Conservation (phyloP, 805 yeast genomes). For the Candida silvicultrix region DNA sequence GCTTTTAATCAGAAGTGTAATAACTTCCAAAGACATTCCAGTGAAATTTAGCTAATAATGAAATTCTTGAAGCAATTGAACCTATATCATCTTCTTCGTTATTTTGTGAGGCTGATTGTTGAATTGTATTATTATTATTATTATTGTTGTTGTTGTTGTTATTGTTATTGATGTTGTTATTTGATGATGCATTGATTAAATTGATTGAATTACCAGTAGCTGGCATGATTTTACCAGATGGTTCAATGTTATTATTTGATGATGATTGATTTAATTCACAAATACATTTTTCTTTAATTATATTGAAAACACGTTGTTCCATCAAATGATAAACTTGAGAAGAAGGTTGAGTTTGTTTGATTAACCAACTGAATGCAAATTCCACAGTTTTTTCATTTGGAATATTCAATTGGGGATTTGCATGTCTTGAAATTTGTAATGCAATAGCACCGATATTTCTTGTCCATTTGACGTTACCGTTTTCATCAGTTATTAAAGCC, state of each 20-base stretch:
- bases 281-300: conserved; percentile 31
- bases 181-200: background rate
- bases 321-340: conserved; percentile 70
- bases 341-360: conserved; percentile 80
- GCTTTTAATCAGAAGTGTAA: conserved; percentile 30
- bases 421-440: conserved; percentile 51
- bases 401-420: conserved; percentile 21
- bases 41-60: conserved; percentile 57
- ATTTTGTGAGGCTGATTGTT: conserved; percentile 15
- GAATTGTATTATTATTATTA: background rate
- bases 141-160: conserved; percentile 7
- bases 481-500: conserved; percentile 77
- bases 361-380: conserved; percentile 72
- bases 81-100: conserved; percentile 52
- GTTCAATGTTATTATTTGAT: background rate
- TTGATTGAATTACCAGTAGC: conserved; percentile 17
- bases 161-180: conserved; percentile 3
- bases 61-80: conserved; percentile 54
- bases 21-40: conserved; percentile 78
- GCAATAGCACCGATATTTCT: conserved; percentile 69
- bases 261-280: conserved; percentile 16
- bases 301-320: conserved; percentile 59
- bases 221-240: conserved; percentile 1
- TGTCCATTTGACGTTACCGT: conserved; percentile 88
- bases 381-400: conserved; percentile 26